Evolutionary conservation across 768 basidiomycete genomes (phyloP).

Genomic region (Boletus fagicola): DNA sequence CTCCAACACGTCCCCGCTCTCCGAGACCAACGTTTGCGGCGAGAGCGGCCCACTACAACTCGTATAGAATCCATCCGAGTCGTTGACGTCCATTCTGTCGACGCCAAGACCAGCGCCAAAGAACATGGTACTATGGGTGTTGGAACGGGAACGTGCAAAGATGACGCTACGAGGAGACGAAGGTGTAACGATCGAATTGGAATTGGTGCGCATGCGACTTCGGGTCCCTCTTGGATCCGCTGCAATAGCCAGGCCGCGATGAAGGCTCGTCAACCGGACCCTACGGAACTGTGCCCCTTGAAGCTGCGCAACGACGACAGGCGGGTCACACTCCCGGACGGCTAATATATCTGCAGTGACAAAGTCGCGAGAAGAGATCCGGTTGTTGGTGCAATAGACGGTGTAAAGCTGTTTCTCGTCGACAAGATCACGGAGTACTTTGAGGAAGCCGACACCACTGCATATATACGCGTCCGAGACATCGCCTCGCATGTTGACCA

Average conservation of each 20-base stretch:
- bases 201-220: conserved; percentile 25
- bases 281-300: conserved; percentile 60
- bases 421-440: conserved; percentile 43
- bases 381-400: conserved; percentile 49
- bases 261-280: conserved; percentile 50
- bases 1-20: conserved; percentile 14
- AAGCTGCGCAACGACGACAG: conserved; percentile 51
- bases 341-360: conserved; percentile 54
- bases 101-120: background rate
- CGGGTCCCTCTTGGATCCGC: conserved; percentile 14
- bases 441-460: conserved; percentile 48
- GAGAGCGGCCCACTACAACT: conserved; percentile 29
- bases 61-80: conserved; percentile 3
- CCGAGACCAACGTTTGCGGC: conserved; percentile 42
- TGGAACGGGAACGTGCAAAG: conserved; percentile 29
- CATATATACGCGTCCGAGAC: conserved; percentile 63
- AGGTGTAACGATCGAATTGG: conserved; percentile 28
- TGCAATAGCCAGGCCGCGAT: conserved; percentile 42
- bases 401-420: conserved; percentile 43
- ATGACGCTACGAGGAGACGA: conserved; percentile 30
- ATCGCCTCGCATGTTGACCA: conserved; percentile 56
- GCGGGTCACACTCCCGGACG: conserved; percentile 37
- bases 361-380: conserved; percentile 43
- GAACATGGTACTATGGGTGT: conserved; percentile 19
- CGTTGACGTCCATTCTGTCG: conserved; percentile 12